Conservation (phyloP, 192 early-diverging fungal genomes). For the Linnemannia hyalina region DNA sequence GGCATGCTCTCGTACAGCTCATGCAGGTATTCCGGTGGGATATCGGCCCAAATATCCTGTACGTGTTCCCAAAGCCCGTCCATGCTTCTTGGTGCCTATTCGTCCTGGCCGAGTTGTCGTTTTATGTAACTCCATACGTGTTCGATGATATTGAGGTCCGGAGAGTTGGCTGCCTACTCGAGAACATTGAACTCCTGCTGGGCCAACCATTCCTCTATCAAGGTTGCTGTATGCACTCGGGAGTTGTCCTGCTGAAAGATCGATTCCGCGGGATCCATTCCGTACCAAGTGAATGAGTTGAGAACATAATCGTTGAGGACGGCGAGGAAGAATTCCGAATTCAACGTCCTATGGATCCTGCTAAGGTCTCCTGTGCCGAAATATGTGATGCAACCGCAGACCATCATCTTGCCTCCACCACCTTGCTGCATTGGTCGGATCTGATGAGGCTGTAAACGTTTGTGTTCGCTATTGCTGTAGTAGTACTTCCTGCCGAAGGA, state of each 20-base stretch:
- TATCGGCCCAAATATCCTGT: background rate
- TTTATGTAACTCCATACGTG: background rate
- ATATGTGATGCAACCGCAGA: background rate
- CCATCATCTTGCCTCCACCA: background rate
- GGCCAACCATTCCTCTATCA: background rate
- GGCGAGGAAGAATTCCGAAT: background rate
- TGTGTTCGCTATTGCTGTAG: conserved; percentile 12
- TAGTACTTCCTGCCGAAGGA: conserved; percentile 20
- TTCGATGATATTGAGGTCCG: background rate
- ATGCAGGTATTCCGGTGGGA: background rate
- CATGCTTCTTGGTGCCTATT: background rate
- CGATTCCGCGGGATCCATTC: background rate
- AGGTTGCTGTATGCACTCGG: background rate
- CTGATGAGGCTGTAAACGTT: conserved; percentile 1
- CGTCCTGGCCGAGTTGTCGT: background rate
- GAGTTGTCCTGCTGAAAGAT: conserved; percentile 20
- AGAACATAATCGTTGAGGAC: background rate
- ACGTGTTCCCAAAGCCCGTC: background rate
- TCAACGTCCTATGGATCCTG: background rate
- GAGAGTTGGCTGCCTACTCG: background rate
- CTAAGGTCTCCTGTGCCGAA: background rate
- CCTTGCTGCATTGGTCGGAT: background rate
- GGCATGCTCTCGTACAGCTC: conserved; percentile 1
- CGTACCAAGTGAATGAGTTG: background rate
- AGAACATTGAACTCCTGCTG: background rate